Evolutionary conservation across 352 stramenopile species (phyloP), one percentile per base, ranked within the genome.

Genomic region (Thraustochytrium striatum): DNA sequence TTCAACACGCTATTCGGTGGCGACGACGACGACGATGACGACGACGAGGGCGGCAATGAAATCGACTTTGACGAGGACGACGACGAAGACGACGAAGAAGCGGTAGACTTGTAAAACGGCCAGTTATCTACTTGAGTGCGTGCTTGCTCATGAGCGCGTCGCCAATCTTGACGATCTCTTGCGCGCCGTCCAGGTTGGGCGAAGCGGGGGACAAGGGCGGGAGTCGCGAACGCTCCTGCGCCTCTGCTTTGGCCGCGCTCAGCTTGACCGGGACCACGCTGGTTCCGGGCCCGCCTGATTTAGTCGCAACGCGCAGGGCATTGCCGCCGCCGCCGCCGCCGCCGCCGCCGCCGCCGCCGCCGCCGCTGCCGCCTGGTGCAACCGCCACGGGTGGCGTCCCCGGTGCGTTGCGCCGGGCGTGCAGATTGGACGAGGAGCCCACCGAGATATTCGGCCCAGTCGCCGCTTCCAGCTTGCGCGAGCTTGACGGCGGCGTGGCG

Each of bases 91-190:
- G 16, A 30, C 3, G 0, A 61, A 38, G 3, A 38, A 3, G 16
- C 9, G 2, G 9, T 11, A 59, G 25, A 8, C 19, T 11, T 33
- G 33, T n/a, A n/a, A n/a, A n/a, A n/a, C n/a, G n/a, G n/a, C n/a
- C n/a, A n/a, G n/a, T n/a, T n/a, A 13, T 47, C 5, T 7, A 5
- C n/a, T 30, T 57, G 59, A 70, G 59, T 16, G 21, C 19, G 3
- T 75, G 39, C 3, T 38, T 11, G 5, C 32, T 38, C 16, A 75
- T 25, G 16, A 75, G 25, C 25, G 43, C 65, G 36, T 75, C 65
- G n/a, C 65, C 65, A 3, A 75, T 25, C 65, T 75, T 75, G 35
- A 75, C 65, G 39, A 75, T 39, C 32, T 75, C 65, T 32, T 75
- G 65, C 39, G 68, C n/a, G 7, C 65, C 65, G 19, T 75, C 65